Base-by-base conservation (phyloP, 2,329 filamentous ascomycete genomes). In the Gaeumannomyces tritici region DNA sequence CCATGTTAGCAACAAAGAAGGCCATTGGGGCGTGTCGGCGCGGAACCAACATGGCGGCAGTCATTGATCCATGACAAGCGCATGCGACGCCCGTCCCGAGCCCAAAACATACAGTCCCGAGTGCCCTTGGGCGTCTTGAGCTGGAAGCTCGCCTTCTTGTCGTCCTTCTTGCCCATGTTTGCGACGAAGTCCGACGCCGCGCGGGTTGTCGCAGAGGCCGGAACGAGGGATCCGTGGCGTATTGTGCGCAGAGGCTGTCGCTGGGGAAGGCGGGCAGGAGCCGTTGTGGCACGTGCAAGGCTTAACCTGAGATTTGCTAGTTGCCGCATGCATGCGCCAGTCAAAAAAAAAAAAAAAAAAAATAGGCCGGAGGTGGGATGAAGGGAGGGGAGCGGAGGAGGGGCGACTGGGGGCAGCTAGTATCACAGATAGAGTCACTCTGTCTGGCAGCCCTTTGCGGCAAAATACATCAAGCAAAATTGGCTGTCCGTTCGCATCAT, bases 51-150 rank as follows among this genome's bases (percentile, higher is more conserved):
- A 9, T 18, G 35, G 35, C 26, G 27, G 13, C 2, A 21, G 26
- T 3, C 26, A 29, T 56, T 27, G 26, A 12, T 27, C 26, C 9
- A 24, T 12, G 24, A 56, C 12, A 24, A 15, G 13, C 11, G 24
- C 55, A 56, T 56, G 55, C 2, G 3, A 28, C 13, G 6, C 26
- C 24, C 18, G 55, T 18, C 28, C 26, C 55, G 11, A 29, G 28
- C 12, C 55, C 26, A 56, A 29, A 29, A 61, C 60, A 29, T 57
- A 61, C 84, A 80, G 73, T 92, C 89, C 69, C 88, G 85, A 61
- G 89, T 92, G 65, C 89, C 89, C 79, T 92, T 92, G 64, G 89
- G 88, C 68, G 86, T 88, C 79, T 92, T 92, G 72, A 91, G 78
- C 72, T 84, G 73, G 69, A 8, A 75, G 55, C 60, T 61, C 60